phyloP scores from a whole-genome alignment of 2,329 filamentous ascomycete species.

The Aureobasidium uvarum region DNA sequence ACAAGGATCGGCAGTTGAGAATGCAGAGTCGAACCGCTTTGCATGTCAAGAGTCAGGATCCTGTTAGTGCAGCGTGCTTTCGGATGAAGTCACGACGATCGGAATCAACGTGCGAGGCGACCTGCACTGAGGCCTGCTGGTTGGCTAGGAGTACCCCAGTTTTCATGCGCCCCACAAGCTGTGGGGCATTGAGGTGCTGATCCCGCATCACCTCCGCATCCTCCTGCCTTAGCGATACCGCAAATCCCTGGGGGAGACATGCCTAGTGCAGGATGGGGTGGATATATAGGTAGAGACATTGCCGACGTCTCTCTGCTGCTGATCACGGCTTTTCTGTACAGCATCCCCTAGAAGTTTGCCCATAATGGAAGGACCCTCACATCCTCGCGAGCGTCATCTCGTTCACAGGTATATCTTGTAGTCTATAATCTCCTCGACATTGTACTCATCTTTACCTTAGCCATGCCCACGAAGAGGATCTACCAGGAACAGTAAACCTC shows the following conservation, averaged over 20 bases:
- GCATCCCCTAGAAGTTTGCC: not conserved
- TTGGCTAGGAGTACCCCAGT: conserved; percentile 12
- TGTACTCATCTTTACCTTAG: conserved; percentile 36
- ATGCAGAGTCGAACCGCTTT: conserved; percentile 3
- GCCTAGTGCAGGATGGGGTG: not conserved
- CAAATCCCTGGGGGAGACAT: not conserved
- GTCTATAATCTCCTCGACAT: not conserved
- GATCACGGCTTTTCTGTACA: not conserved
- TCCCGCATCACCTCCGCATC: conserved; percentile 20
- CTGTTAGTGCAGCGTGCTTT: not conserved
- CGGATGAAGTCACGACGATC: not conserved
- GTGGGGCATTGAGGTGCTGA: conserved; percentile 5
- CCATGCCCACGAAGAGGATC: conserved; percentile 56
- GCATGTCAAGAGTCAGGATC: conserved; percentile 7
- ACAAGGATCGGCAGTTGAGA: conserved; percentile 22
- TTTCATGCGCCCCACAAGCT: not conserved
- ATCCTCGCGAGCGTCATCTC: conserved; percentile 2
- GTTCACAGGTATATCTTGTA: conserved; percentile 18
- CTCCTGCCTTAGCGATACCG: conserved; percentile 10
- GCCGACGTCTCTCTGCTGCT: not conserved
- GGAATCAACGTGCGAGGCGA: not conserved
- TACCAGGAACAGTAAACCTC: conserved; percentile 59
- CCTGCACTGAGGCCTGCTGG: not conserved
- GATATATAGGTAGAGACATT: conserved; percentile 6
- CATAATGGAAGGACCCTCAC: conserved; percentile 12